Conservation (phyloP, 1,284 basidiomycete genomes). For the Amylostereum areolatum region DNA sequence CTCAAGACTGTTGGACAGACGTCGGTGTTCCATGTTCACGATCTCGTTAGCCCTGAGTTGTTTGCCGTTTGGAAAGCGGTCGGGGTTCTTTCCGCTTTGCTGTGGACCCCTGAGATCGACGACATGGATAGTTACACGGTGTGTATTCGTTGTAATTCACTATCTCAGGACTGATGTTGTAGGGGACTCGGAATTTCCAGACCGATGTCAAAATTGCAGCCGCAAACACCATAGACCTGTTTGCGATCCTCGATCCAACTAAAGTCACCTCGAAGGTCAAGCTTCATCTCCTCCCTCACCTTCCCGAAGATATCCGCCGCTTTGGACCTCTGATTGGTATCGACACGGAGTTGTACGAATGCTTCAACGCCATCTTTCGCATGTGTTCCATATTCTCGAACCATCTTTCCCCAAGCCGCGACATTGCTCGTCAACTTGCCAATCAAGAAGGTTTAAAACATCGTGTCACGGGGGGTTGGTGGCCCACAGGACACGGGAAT, state of each 20-base stretch:
- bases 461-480: constrained; percentile 12
- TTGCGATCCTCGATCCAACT: constrained; percentile 12
- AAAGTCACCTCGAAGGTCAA: constrained; percentile 12
- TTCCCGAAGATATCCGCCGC: constrained; percentile 9
- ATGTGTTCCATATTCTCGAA: constrained; percentile 19
- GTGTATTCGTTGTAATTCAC: too few species aligned
- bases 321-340: constrained; percentile 15
- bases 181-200: too few species aligned
- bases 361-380: constrained; percentile 20
- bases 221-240: constrained; percentile 10
- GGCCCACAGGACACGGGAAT: not conserved
- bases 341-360: constrained; percentile 18
- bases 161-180: too few species aligned
- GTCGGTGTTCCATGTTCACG: constrained; percentile 18
- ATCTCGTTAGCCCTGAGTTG: constrained; percentile 15
- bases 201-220: constrained; percentile 10
- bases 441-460: constrained; percentile 15
- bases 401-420: constrained; percentile 20
- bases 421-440: constrained; percentile 16
- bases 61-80: constrained; percentile 21
- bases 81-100: constrained; percentile 22
- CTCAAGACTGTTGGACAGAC: too few species aligned
- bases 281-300: constrained; percentile 14
- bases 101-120: constrained; percentile 28
- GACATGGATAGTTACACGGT: constrained; percentile 25